Base-by-base conservation (phyloP, 2,329 filamentous ascomycete species). In the Aspergillus bombycis region DNA sequence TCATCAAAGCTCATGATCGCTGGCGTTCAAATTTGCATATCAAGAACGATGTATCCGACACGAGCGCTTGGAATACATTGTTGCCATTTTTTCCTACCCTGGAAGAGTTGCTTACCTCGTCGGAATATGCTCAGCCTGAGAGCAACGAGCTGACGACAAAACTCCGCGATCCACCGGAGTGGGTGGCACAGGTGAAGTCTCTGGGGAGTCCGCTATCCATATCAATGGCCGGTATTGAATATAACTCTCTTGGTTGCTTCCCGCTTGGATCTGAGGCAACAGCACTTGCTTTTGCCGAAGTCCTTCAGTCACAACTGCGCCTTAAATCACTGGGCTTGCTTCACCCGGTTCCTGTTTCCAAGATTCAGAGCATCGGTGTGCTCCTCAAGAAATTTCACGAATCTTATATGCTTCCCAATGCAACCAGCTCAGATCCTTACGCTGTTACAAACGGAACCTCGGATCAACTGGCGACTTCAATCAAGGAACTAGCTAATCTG, bases 251-350 rank as follows among this genome's bases (percentile, higher is more conserved):
- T 34, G 82, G 82, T 21, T 83, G 82, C 62, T 83, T 83, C 60
- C 82, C 82, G 26, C 67, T 84, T 1, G 81, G 82, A 2, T 76
- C 81, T 3, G 77, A 82, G 41, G 73, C 77, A 6, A 73, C 79
- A 1, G 63, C 73, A 14, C 70, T 78, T 36, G 77, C 79, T 7
- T 84, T 84, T 60, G 73, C 77, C 3, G 79, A 82, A 48, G 73
- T 84, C 28, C 73, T 82, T 36, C 73, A 79, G 50, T 79, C 80
- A 5, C 82, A 84, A 65, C 71, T 74, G 61, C 78, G 78, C 16
- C 72, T 84, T 1, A 78, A 77, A 62, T 71, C 75, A 9, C 74
- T 83, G 1, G 74, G 74, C 0, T 70, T 83, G 36, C 75, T 83
- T 12, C 77, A 81, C 46, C 74, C 76, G 3, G 71, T 82, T 30